Percentiles rank a stretch among this genome's conserved stretches.
Conservation (phyloP, 371 early-diverging fungal genomes). For the Mortierella sp. region DNA sequence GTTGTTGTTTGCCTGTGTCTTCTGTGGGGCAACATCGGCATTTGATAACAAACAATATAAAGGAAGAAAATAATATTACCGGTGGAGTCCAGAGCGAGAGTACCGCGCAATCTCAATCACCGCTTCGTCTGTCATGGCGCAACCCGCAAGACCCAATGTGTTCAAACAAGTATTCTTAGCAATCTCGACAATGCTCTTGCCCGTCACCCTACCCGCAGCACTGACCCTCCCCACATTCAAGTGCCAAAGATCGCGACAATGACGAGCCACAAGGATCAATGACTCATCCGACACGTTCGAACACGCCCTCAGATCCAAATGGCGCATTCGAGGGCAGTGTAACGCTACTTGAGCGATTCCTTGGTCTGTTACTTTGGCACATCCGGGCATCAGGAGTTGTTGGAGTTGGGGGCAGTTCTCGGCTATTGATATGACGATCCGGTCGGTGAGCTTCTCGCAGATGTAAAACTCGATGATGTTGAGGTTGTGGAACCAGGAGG, state of each 20-base stretch:
- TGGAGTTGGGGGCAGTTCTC: constrained; percentile 59
- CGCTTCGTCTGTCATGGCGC: constrained; percentile 70
- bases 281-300: constrained; percentile 69
- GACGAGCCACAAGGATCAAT: constrained; percentile 60
- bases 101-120: constrained; percentile 66
- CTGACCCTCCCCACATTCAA: constrained; percentile 72
- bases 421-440: constrained; percentile 58
- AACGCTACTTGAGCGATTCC: constrained; percentile 62
- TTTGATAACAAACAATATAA: not conserved
- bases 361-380: constrained; percentile 67
- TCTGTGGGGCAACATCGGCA: not conserved
- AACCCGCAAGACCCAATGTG: constrained; percentile 72
- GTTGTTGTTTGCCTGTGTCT: not conserved
- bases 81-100: constrained; percentile 63
- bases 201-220: constrained; percentile 67
- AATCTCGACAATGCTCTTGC: constrained; percentile 64
- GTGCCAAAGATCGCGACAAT: constrained; percentile 65
- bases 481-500: constrained; percentile 53
- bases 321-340: constrained; percentile 63
- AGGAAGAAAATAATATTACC: constrained; percentile 38
- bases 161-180: constrained; percentile 66
- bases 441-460: constrained; percentile 67
- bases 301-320: constrained; percentile 72
- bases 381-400: constrained; percentile 68
- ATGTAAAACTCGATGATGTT: constrained; percentile 62